phyloP scores from a whole-genome alignment of 2,329 filamentous ascomycete species.

The Fusarium sp. region DNA sequence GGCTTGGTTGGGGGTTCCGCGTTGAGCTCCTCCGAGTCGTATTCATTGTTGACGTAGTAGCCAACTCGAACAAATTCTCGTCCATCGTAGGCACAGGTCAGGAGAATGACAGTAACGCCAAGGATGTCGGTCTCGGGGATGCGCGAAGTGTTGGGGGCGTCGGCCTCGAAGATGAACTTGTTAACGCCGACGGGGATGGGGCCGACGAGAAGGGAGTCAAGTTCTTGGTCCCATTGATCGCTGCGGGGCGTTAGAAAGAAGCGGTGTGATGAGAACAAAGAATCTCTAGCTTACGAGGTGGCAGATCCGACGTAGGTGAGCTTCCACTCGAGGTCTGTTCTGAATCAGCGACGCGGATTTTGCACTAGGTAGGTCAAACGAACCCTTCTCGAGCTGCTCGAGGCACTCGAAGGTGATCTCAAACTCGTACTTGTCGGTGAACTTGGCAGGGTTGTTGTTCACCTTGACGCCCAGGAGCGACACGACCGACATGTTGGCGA shows the following conservation, averaged over 20 bases:
- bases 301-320: slow-evolving; percentile 98
- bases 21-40: slow-evolving; percentile 89
- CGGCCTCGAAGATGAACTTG: slow-evolving; percentile 98
- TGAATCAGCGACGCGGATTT: slow-evolving; percentile 31
- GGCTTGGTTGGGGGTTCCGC: slow-evolving; percentile 93
- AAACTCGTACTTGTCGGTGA: slow-evolving; percentile 93
- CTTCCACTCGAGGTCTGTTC: slow-evolving; percentile 96
- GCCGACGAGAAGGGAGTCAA: slow-evolving; percentile 95
- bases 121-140: slow-evolving; percentile 97
- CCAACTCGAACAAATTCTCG: slow-evolving; percentile 98
- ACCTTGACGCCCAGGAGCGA: slow-evolving; percentile 96
- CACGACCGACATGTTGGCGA: slow-evolving; percentile 85
- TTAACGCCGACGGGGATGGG: slow-evolving; percentile 98
- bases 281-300: slow-evolving; percentile 78
- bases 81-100: slow-evolving; percentile 96
- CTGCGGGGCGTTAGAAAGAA: slow-evolving; percentile 58
- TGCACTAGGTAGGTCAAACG: slow-evolving; percentile 26
- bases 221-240: slow-evolving; percentile 97
- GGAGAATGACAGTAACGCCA: slow-evolving; percentile 94
- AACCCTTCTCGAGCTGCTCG: slow-evolving; percentile 93
- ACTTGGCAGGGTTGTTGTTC: slow-evolving; percentile 95
- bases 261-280: slow-evolving; percentile 28
- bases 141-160: slow-evolving; percentile 87
- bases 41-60: slow-evolving; percentile 99
- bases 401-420: slow-evolving; percentile 99